A percentile compares a stretch with the other conserved stretches of the same genome.
Conservation (phyloP, 2,329 filamentous ascomycete genomes). For the Neopestalotiopsis sp. region DNA sequence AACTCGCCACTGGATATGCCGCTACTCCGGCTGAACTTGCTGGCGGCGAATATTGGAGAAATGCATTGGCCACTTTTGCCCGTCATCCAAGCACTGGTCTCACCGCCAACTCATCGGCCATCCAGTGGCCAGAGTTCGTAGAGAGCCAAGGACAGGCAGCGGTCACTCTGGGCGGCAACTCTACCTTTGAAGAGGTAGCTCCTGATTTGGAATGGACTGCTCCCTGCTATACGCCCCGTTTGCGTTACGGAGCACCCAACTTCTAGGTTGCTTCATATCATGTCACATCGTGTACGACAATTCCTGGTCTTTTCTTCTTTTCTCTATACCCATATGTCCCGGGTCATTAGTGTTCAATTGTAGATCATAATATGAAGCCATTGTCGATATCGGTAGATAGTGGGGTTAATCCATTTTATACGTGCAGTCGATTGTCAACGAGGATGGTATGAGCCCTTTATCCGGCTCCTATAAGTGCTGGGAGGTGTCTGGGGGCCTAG, state of each 20-base stretch:
- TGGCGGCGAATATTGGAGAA: not conserved
- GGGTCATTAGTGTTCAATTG: not conserved
- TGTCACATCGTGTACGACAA: not conserved
- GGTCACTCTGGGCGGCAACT: not conserved
- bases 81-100: not conserved
- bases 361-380: not conserved
- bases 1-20: not conserved
- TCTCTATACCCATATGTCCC: not conserved
- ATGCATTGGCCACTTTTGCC: not conserved
- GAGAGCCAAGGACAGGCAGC: not conserved
- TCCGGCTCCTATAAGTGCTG: not conserved
- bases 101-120: not conserved
- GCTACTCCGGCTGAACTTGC: not conserved
- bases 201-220: not conserved
- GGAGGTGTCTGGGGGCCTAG: not conserved
- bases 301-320: not conserved
- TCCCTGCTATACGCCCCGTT: not conserved
- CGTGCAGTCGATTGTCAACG: not conserved
- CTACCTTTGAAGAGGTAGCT: not conserved
- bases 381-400: not conserved
- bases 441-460: not conserved
- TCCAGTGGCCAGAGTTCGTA: not conserved
- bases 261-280: not conserved
- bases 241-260: not conserved
- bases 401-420: not conserved